Evolutionary conservation across 345 rosid genomes (phyloP).

Genomic region (Citrus cavaleriei): DNA sequence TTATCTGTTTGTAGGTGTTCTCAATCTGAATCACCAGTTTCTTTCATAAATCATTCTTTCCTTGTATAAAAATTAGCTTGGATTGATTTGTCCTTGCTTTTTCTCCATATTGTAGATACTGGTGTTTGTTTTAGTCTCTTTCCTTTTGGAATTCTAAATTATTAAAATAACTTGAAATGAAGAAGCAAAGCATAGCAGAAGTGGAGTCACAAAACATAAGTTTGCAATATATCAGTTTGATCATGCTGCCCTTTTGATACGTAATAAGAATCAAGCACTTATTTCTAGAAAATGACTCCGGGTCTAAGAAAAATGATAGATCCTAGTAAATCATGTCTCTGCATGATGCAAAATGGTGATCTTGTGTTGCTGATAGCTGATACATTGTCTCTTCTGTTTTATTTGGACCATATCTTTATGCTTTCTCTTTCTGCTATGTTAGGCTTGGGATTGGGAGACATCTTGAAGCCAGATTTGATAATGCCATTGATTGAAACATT

Average conservation of each 20-base stretch:
- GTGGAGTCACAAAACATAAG: not conserved
- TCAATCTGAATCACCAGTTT: not conserved
- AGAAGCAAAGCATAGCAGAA: not conserved
- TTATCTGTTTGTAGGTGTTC: not conserved
- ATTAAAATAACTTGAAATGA: not conserved
- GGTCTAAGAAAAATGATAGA: not conserved
- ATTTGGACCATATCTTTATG: not conserved
- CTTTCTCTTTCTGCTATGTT: conserved; percentile 14
- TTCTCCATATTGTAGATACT: not conserved
- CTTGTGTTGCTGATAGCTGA: not conserved
- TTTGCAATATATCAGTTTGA: not conserved
- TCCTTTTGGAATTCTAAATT: not conserved
- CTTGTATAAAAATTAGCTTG: not conserved
- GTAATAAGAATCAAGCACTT: not conserved
- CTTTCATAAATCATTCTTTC: not conserved
- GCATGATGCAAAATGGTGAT: not conserved
- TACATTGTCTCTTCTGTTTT: not conserved
- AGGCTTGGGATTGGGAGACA: conserved; percentile 85
- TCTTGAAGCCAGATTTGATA: conserved; percentile 84
- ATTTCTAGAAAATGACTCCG: not conserved
- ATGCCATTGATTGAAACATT: conserved; percentile 80
- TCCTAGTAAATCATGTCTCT: not conserved
- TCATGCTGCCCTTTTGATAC: not conserved
- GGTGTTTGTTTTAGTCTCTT: not conserved
- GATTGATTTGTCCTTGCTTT: not conserved